Conservation (phyloP, 2,329 filamentous ascomycete species). For the Fusarium stilboides region DNA sequence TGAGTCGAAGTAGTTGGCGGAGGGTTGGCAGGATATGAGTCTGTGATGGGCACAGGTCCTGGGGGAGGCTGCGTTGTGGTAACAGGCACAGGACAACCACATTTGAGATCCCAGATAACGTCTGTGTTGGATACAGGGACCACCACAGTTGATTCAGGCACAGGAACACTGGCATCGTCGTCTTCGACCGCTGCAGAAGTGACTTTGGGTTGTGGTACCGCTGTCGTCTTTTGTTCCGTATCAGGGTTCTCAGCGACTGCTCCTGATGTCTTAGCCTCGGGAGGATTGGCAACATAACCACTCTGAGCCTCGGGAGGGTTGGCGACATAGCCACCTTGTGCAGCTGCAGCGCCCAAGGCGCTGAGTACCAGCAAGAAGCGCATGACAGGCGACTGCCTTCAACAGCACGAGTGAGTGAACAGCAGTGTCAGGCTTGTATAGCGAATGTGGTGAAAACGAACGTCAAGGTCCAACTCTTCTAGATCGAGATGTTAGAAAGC, state of each 20-base stretch:
- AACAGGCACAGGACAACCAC: constrained; percentile 23
- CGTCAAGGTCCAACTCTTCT: constrained; percentile 19
- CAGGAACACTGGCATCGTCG: background rate
- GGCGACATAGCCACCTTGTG: background rate
- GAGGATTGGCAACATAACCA: constrained; percentile 22
- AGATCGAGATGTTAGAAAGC: constrained; percentile 23
- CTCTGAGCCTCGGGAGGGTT: background rate
- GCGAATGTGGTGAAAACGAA: constrained; percentile 41
- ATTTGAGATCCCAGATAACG: constrained; percentile 22
- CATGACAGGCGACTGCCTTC: constrained; percentile 35
- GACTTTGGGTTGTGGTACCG: constrained; percentile 14
- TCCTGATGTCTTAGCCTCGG: constrained; percentile 14
- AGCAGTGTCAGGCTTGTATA: constrained; percentile 24
- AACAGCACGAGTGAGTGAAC: constrained; percentile 25
- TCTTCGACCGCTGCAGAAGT: constrained; percentile 8
- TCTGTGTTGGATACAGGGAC: constrained; percentile 10
- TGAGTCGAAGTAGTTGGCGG: constrained; percentile 8
- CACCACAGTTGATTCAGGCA: background rate
- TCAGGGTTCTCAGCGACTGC: background rate
- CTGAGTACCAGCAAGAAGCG: constrained; percentile 42
- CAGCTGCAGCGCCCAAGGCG: constrained; percentile 41
- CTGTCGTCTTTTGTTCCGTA: constrained; percentile 8
- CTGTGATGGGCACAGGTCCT: background rate
- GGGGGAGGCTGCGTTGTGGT: constrained; percentile 4
- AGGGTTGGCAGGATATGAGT: constrained; percentile 3